These are phyloP conservation scores for Hanseniaspora osmophila DNA, from an alignment of 805 yeast genomes.

Conservation along the genomic window DNA sequence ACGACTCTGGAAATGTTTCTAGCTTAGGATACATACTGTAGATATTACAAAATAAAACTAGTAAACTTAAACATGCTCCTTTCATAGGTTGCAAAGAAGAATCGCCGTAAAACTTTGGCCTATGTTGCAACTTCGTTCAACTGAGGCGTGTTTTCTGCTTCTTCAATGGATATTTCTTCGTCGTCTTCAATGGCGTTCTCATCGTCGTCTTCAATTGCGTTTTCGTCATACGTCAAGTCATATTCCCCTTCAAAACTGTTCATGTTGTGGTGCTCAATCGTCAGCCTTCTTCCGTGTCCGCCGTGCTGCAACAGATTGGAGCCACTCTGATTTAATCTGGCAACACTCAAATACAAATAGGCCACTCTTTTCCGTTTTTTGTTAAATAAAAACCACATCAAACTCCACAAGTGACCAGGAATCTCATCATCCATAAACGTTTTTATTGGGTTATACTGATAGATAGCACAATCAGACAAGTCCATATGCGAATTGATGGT, in stretches of 20 bases:
- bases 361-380: conserved; percentile 86
- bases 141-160: not conserved
- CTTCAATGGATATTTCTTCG: conserved; percentile 9
- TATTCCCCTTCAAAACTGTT: conserved; percentile 31
- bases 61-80: no score
- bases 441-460: conserved; percentile 37
- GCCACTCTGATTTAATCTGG: conserved; percentile 25
- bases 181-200: conserved; percentile 20
- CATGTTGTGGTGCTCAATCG: conserved; percentile 26
- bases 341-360: conserved; percentile 57
- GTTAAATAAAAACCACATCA: conserved; percentile 85
- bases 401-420: conserved; percentile 29
- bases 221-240: conserved; percentile 25
- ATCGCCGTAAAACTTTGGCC: no score
- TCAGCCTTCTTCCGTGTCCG: conserved; percentile 16
- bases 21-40: no score
- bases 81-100: no score
- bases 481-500: conserved; percentile 73
- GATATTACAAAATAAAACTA: no score
- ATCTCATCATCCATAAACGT: conserved; percentile 24
- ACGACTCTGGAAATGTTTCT: no score
- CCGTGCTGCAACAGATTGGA: conserved; percentile 11
- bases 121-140: no score
- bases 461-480: conserved; percentile 38
- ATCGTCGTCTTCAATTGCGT: conserved; percentile 26